Evolutionary conservation across 169 alveolate genomes (phyloP).

Genomic region (Miamiensis avidus): DNA sequence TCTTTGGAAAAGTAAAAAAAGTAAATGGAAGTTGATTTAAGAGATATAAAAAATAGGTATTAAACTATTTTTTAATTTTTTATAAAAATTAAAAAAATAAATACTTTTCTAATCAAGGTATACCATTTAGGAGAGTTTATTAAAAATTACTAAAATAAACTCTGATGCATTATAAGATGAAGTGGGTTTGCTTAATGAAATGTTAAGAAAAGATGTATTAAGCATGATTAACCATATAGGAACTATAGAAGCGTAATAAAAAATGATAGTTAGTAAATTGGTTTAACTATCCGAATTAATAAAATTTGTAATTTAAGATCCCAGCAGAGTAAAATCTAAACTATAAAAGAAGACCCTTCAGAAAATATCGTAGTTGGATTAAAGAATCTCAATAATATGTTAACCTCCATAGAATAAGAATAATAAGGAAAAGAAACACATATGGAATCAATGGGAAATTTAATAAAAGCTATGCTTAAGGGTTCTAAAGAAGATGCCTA

Average conservation of each 20-base stretch:
- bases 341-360: slow-evolving; percentile 12
- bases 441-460: slow-evolving; percentile 7
- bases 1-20: slow-evolving; percentile 11
- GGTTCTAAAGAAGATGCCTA: slow-evolving; percentile 16
- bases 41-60: slow-evolving; percentile 9
- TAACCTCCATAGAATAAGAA: background rate
- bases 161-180: slow-evolving; percentile 12
- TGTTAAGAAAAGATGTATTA: slow-evolving; percentile 15
- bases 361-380: slow-evolving; percentile 5
- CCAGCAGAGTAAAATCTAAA: too few relatives aligned
- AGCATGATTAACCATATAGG: slow-evolving; percentile 11
- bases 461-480: slow-evolving; percentile 21
- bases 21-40: slow-evolving; percentile 2
- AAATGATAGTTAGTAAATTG: too few relatives aligned
- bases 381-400: background rate
- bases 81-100: too few relatives aligned
- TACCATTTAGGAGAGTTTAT: slow-evolving; percentile 8
- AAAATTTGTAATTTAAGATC: too few relatives aligned
- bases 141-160: slow-evolving; percentile 18
- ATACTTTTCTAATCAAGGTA: too few relatives aligned
- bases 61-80: background rate
- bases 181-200: slow-evolving; percentile 4
- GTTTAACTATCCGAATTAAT: too few relatives aligned
- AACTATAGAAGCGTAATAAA: slow-evolving; percentile 8
- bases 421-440: background rate